Evolutionary conservation across 768 basidiomycete species (phyloP), one percentile per base, ranked within the genome.

Genomic region (Leccinellum albellum): DNA sequence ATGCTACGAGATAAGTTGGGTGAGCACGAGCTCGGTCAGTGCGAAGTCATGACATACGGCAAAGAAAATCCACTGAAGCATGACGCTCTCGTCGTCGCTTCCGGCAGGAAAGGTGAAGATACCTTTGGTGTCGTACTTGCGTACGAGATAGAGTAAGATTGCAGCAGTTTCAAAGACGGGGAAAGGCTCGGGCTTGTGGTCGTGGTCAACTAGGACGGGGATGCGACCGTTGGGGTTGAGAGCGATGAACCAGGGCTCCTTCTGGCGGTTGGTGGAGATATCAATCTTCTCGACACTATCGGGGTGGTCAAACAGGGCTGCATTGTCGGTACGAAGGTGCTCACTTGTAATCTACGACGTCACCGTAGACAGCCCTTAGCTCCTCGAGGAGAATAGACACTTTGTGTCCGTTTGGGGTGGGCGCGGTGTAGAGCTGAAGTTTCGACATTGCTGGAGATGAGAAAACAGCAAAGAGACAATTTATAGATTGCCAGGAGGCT

Each of bases 1-100:
- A 66, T 91, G 88, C 86, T 89, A 67, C 13, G 44, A 12, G 37
- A 49, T 40, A 12, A 15, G 8, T 3, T 51, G 42, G 35, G 15
- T 51, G 48, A 64, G 49, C 6, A 24, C 37, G 24, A 35, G 17
- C 26, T 9, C 33, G 6, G 26, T 0, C 4, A 10, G n/a, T 12
- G 4, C 4, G 4, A 23, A 1, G 40, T 42, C 20, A 20, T 12
- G 4, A 63, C 81, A 55, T 59, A 87, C 87, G 14, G 85, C 81
- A 61, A 93, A 94, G 76, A 93, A 91, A 51, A 94, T 84, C 94
- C 91, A 95, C 66, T 91, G 91, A 23, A 91, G 65, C 74, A 83
- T 78, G 72, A 88, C 85, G 65, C 83, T 87, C 64, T 86, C 84
- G 32, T 85, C 77, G 46, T 88, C 77, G 17, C 69, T 73, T 5